Evolutionary conservation across 768 basidiomycete genomes (phyloP), one percentile per base, ranked within the genome.

Genomic region (Lactarius quietus): DNA sequence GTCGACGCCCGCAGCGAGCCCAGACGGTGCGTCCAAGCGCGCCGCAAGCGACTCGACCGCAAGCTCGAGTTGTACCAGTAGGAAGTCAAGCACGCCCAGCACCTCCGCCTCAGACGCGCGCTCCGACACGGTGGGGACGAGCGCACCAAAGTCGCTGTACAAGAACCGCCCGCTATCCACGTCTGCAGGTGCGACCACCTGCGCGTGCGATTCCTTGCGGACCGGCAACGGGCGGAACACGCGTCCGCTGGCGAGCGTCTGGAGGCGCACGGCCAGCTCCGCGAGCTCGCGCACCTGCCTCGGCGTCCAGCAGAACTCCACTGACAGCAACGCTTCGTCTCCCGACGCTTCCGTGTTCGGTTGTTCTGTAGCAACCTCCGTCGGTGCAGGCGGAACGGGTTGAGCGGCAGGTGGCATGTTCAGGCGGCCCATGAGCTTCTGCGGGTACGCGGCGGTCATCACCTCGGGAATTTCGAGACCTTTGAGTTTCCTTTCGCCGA

Each of bases 401-500:
- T 60, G 52, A 39, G 39, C 55, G 31, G 70, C 57, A 58, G 67
- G 28, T 69, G 70, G 1, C 69, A 68, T 0, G 68, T 72, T 72
- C 65, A 88, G 82, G 35, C 96, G 86, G 8, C 87, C 88, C 48
- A 84, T 83, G 41, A 98, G 79, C 4, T 84, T 83, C 29, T 75
- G 79, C 0, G 96, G 93, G 75, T 93, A 98, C 53, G 98, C 81
- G 20, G 88, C 74, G n/a, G 93, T 91, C 26, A 98, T 79, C 68
- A 83, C 81, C 76, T 98, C 96, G 1, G 94, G 93, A 1, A 92
- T 81, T 76, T 98, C 96, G 58, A 98, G 80, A 14, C 97, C 97
- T 76, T 98, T 98, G 67, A 98, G 84, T 74, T 93, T 94, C 68
- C 88, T 83, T 76, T 98, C 94, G 6, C 97, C 96, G 20, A 95